These are phyloP conservation scores for Boletus insuetus DNA, from an alignment of 768 basidiomycete species.

Conservation along the genomic window DNA sequence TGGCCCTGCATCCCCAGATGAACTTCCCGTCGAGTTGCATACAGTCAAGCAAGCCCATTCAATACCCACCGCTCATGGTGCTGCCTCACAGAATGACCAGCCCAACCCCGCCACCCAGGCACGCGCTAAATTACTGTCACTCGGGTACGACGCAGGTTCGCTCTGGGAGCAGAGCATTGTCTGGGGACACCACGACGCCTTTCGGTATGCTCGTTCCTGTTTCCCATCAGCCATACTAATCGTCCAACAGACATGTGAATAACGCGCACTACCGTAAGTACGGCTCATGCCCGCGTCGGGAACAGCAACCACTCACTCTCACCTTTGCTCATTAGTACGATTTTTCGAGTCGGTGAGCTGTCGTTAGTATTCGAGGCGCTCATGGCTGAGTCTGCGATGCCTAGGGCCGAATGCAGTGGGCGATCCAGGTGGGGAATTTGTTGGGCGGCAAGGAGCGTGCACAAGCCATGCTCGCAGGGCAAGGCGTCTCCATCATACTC, in stretches of 20 bases:
- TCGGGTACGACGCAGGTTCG: constrained; percentile 60
- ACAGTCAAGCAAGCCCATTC: constrained; percentile 3
- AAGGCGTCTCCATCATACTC: constrained; percentile 71
- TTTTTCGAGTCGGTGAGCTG: constrained; percentile 65
- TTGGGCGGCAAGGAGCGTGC: constrained; percentile 58
- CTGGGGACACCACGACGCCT: constrained; percentile 80
- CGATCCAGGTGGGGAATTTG: constrained; percentile 52
- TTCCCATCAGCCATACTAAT: neutral
- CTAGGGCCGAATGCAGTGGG: constrained; percentile 70
- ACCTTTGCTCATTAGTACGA: constrained; percentile 42
- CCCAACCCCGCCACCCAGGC: constrained; percentile 36
- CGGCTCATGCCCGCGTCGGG: neutral
- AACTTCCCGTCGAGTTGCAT: constrained; percentile 20
- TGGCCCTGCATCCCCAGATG: constrained; percentile 61
- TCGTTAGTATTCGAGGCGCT: neutral
- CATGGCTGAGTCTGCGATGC: neutral
- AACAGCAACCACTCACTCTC: neutral
- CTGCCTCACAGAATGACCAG: neutral
- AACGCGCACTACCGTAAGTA: constrained; percentile 67
- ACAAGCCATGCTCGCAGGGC: constrained; percentile 55
- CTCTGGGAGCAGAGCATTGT: constrained; percentile 77
- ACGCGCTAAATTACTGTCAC: constrained; percentile 37
- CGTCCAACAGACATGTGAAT: constrained; percentile 62
- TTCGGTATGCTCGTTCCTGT: constrained; percentile 45
- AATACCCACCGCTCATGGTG: neutral